Evolutionary conservation across 805 yeast species (phyloP), one percentile per base, ranked within the genome.

Genomic region (Priceomyces carsonii): DNA sequence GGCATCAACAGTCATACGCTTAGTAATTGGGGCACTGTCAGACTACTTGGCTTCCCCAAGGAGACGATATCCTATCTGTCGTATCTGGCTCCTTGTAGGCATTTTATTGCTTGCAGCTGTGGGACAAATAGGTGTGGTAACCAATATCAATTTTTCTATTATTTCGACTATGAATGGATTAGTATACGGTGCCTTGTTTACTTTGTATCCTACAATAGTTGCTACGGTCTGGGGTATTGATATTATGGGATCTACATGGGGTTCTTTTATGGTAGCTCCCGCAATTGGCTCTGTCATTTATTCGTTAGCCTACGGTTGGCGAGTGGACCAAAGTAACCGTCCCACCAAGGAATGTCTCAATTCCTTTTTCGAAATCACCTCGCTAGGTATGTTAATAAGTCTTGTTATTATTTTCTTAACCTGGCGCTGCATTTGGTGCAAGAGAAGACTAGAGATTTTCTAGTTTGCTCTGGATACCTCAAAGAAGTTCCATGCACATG

Each of bases 191-290:
- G 86, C 90, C 0, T 54, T 86, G 3, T 91, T 87, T 64, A 89
- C 98, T 0, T 61, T 87, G 5, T 85, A 80, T 48, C 98, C 99
- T 3, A 84, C 95, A 0, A 71, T 89, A 9, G 78, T 89, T 10
- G 82, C 95, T 1, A 69, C 82, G 3, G 77, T 85, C 3, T 93
- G 96, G 89, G 97, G 97, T 0, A 73, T 85, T 15, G 89, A 85
- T 27, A 74, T 85, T 21, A 79, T 91, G 59, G 98, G 97, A 0
- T 85, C 95, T 2, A 85, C 91, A 2, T 91, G 96, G 87, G 97
- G 97, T 2, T 67, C 84, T 17, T 85, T 88, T 55, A 82, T 88
- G 75, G 71, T 85, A 22, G 93, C 95, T 0, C 95, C 96, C 2
- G 96, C 96, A 0, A 44, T 86, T 2, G 95, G 96, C 1, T 70